A percentile compares a stretch with the other conserved stretches of the same genome.
Conservation (phyloP, 2,329 filamentous ascomycete species). For the Aureobasidium zeae region DNA sequence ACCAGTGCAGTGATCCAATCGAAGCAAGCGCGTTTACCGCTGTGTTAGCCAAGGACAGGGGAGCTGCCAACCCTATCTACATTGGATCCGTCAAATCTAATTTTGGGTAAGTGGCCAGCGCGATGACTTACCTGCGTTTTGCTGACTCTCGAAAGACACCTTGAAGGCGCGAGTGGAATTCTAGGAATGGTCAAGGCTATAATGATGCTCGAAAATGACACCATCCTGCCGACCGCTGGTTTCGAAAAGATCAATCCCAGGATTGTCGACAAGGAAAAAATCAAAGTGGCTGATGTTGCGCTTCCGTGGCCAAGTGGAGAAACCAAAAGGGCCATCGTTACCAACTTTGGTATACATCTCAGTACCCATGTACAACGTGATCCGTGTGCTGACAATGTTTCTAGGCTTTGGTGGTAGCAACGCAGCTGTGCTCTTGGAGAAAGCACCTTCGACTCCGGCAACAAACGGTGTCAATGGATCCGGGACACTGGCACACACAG, state of each 20-base stretch:
- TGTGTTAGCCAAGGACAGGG: slow-evolving; percentile 5
- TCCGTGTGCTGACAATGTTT: no score
- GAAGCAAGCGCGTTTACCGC: slow-evolving; percentile 21
- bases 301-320: slow-evolving; percentile 14
- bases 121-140: no score
- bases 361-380: no score
- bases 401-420: no score
- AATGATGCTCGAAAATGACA: slow-evolving; percentile 22
- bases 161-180: slow-evolving; percentile 21
- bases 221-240: slow-evolving; percentile 23
- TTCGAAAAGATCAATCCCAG: slow-evolving; percentile 21
- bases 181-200: slow-evolving; percentile 23
- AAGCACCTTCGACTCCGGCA: not conserved
- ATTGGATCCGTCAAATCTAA: slow-evolving; percentile 24
- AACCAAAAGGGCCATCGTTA: not conserved
- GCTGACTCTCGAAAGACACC: slow-evolving; percentile 16
- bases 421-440: no score
- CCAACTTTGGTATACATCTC: not conserved
- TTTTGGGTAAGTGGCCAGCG: slow-evolving; percentile 17
- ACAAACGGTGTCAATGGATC: not conserved
- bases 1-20: slow-evolving; percentile 18
- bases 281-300: not conserved
- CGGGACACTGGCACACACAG: no score
- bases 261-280: slow-evolving; percentile 21
- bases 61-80: slow-evolving; percentile 10